Evolutionary conservation across 139 green algal species (phyloP).

Genomic region (Pycnococcus provasolii): DNA sequence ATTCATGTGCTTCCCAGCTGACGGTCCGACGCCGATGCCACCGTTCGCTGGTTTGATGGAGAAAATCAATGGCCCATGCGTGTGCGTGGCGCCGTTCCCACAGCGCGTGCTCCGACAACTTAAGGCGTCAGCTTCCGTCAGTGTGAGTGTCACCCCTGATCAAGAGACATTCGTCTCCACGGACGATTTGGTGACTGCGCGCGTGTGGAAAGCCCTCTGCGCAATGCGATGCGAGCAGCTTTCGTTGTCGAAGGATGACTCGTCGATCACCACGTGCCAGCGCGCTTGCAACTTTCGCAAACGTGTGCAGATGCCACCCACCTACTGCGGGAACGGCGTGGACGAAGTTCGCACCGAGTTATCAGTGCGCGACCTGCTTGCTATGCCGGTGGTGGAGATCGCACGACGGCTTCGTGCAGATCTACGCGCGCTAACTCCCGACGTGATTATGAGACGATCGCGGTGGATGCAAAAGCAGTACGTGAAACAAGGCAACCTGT

Average conservation of each 20-base stretch:
- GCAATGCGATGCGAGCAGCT: conserved; percentile 6
- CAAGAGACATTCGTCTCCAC: conserved; percentile 4
- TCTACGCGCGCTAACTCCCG: neutral
- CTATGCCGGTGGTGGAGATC: neutral
- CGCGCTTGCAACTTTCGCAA: conserved; percentile 4
- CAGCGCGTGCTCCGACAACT: neutral
- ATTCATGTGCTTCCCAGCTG: neutral
- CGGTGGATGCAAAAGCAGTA: conserved; percentile 1
- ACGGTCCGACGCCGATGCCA: neutral
- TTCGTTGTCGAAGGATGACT: neutral
- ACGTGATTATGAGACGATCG: neutral
- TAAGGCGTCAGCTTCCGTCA: conserved; percentile 7
- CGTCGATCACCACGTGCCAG: neutral
- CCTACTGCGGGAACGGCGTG: conserved; percentile 6
- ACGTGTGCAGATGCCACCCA: neutral
- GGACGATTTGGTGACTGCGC: conserved; percentile 8
- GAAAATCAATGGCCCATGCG: neutral
- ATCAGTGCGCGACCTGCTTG: conserved; percentile 1
- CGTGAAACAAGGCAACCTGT: no score
- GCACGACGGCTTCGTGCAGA: neutral
- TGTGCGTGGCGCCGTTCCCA: conserved; percentile 3
- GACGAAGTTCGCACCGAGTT: neutral
- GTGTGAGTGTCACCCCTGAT: neutral
- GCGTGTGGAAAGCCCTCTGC: conserved; percentile 6
- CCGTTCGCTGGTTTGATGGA: neutral